Conservation (phyloP, 768 basidiomycete species). For the Daedaleopsis nitida region DNA sequence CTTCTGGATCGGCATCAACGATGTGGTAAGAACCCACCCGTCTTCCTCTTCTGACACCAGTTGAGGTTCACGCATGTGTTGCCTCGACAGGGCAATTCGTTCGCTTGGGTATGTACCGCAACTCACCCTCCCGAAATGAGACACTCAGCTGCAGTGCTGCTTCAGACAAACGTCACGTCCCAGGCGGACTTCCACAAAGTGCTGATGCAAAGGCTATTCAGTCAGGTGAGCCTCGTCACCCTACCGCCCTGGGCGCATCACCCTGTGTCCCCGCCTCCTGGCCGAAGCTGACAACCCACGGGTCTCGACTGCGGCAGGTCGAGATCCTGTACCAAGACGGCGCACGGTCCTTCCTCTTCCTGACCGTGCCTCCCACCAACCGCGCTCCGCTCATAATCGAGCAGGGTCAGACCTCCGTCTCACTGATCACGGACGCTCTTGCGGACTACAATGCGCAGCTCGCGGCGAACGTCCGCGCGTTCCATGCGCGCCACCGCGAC, state of each 20-base stretch:
- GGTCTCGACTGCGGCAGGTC: conserved; percentile 35
- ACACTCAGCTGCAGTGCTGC: conserved; percentile 1
- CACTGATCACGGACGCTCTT: conserved; percentile 38
- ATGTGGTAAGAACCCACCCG: conserved; percentile 29
- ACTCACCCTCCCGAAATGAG: neutral
- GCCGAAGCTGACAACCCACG: conserved; percentile 16
- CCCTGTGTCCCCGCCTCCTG: conserved; percentile 16
- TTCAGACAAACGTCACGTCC: conserved; percentile 38
- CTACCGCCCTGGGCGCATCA: conserved; percentile 31
- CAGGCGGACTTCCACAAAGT: conserved; percentile 35
- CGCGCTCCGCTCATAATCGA: conserved; percentile 42
- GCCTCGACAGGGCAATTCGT: conserved; percentile 47
- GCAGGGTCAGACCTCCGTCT: conserved; percentile 34
- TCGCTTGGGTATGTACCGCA: conserved; percentile 40
- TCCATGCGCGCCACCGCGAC: conserved; percentile 43
- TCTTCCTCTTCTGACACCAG: conserved; percentile 1
- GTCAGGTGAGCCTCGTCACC: conserved; percentile 27
- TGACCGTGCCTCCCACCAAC: conserved; percentile 42
- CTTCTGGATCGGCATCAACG: conserved; percentile 42
- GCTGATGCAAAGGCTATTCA: conserved; percentile 37
- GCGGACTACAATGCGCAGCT: conserved; percentile 56
- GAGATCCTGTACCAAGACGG: conserved; percentile 50
- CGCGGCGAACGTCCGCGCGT: conserved; percentile 36
- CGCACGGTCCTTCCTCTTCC: conserved; percentile 39
- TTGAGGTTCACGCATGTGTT: conserved; percentile 1